These are phyloP conservation scores for Cryphonectria naterciae DNA, from an alignment of 2,329 filamentous ascomycete species.

Conservation along the genomic window DNA sequence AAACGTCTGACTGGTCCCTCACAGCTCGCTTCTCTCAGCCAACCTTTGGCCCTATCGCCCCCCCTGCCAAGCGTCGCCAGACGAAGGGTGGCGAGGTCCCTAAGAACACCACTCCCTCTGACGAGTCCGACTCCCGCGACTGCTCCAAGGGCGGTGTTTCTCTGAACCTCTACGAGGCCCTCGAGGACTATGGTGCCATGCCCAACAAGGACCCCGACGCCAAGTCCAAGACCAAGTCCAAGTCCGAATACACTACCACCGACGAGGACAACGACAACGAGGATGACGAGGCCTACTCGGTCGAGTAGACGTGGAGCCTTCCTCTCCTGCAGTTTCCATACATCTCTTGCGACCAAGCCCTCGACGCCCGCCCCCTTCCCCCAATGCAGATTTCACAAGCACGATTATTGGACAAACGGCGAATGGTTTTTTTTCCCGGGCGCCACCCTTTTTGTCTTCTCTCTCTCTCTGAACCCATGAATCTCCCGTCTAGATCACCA, in stretches of 20 bases:
- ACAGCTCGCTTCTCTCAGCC: slow-evolving; percentile 15
- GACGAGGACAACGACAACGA: not conserved
- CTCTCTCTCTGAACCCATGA: not conserved
- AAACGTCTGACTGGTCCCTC: not conserved
- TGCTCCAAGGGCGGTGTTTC: slow-evolving; percentile 10
- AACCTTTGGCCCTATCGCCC: slow-evolving; percentile 24
- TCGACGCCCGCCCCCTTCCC: not conserved
- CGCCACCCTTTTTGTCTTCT: not conserved
- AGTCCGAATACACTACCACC: not conserved
- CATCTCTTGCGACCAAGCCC: not conserved
- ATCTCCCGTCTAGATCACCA: not conserved
- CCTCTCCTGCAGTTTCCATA: not conserved
- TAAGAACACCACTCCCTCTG: not conserved
- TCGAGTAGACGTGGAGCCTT: not conserved
- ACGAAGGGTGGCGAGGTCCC: not conserved
- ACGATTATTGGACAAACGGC: not conserved
- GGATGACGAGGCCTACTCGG: not conserved
- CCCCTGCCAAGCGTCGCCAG: slow-evolving; percentile 10
- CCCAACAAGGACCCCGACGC: not conserved
- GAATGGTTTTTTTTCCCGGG: too few relatives aligned
- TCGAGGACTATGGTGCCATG: not conserved
- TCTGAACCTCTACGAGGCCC: not conserved
- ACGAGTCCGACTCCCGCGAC: not conserved
- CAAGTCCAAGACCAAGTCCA: not conserved
- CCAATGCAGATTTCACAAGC: not conserved